Conservation (phyloP, 805 yeast genomes). For the Kluyveromyces siamensis region DNA sequence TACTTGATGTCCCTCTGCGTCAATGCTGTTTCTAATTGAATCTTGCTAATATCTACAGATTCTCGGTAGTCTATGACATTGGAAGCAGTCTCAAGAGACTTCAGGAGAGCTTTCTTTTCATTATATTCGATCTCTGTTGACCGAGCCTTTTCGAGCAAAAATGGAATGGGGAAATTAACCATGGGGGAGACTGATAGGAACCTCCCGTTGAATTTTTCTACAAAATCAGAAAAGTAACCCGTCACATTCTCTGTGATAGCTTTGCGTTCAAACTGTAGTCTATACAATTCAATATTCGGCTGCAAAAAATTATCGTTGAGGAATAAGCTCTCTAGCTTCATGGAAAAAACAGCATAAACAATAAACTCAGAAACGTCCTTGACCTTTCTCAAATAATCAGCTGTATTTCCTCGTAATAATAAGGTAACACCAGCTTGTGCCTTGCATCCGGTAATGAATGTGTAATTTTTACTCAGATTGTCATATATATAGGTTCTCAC, state of each 20-base stretch:
- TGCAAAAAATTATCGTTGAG: constrained; percentile 62
- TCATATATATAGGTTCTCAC: constrained; percentile 56
- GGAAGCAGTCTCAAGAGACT: constrained; percentile 14
- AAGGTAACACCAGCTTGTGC: constrained; percentile 72
- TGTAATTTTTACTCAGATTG: constrained; percentile 54
- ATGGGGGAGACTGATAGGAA: constrained; percentile 79
- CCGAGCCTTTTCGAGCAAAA: constrained; percentile 46
- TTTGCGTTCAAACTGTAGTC: constrained; percentile 10
- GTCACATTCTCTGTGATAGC: constrained; percentile 9
- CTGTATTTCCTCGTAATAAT: constrained; percentile 72
- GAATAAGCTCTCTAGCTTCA: constrained; percentile 68
- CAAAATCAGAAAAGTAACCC: constrained; percentile 32
- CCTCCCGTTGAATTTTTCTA: constrained; percentile 37
- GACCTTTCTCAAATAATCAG: constrained; percentile 49
- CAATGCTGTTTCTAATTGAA: constrained; percentile 22
- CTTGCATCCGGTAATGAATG: constrained; percentile 74
- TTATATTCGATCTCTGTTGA: constrained; percentile 36
- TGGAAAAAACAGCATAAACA: constrained; percentile 68
- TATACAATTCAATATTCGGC: constrained; percentile 33
- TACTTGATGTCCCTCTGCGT: constrained; percentile 26
- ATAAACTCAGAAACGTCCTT: constrained; percentile 76
- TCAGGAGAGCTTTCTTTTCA: constrained; percentile 8
- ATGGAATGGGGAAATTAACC: constrained; percentile 65
- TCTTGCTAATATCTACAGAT: constrained; percentile 6
- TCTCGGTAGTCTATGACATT: constrained; percentile 7